Conservation (phyloP, 2,329 filamentous ascomycete species). For the Aspergillus fumigatus region DNA sequence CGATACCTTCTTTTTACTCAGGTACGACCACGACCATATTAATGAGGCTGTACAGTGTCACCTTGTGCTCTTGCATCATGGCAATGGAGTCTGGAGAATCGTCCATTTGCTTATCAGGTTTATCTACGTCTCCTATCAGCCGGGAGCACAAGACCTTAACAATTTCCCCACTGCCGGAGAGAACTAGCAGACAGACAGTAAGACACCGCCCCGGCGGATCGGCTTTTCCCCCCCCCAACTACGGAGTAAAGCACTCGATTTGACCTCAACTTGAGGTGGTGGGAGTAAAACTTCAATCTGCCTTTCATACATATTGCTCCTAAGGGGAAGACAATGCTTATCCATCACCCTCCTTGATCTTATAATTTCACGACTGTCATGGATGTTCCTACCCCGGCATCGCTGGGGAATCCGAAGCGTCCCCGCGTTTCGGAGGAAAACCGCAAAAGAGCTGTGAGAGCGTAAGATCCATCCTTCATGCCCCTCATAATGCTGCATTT, state of each 20-base stretch:
- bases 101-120: not conserved
- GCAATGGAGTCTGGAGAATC: not conserved
- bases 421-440: constrained; percentile 39
- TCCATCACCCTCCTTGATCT: constrained; percentile 22
- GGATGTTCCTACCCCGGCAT: constrained; percentile 27
- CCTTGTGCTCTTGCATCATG: not conserved
- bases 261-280: not conserved
- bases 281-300: not conserved
- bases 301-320: not conserved
- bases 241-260: not conserved
- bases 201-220: not conserved
- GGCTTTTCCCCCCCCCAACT: not conserved
- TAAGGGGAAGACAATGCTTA: constrained; percentile 17
- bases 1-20: too few relatives aligned
- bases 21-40: not conserved
- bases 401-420: constrained; percentile 31
- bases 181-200: too few relatives aligned
- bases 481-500: not conserved
- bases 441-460: constrained; percentile 38
- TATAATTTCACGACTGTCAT: constrained; percentile 17
- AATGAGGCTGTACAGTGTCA: not conserved
- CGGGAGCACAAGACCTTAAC: not conserved
- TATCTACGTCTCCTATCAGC: too few relatives aligned
- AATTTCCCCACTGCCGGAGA: not conserved
- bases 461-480: constrained; percentile 23